Percentiles rank a stretch among this genome's conserved stretches.
Evolutionary conservation across 495 filamentous ascomycete genomes (phyloP).

Genomic region (Trichocladium antarcticum): DNA sequence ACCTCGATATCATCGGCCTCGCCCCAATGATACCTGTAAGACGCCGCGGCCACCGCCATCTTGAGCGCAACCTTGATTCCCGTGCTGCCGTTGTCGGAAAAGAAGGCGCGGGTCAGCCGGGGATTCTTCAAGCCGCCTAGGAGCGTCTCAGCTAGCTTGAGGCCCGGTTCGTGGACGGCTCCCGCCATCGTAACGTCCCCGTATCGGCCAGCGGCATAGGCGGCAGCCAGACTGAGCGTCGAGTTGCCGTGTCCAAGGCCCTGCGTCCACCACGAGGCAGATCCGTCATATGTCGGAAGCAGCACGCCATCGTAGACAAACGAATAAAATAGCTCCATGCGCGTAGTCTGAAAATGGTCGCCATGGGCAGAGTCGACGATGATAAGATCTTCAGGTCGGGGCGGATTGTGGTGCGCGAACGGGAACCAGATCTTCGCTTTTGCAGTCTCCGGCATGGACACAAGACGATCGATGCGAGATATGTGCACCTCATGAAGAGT

Average conservation of each 20-base stretch:
- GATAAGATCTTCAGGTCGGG: slow-evolving; percentile 49
- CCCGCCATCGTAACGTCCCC: slow-evolving; percentile 77
- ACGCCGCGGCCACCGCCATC: slow-evolving; percentile 59
- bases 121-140: slow-evolving; percentile 46
- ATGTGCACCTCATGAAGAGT: slow-evolving; percentile 37
- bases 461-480: slow-evolving; percentile 44
- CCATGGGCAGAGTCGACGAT: slow-evolving; percentile 66
- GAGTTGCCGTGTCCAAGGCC: slow-evolving; percentile 68
- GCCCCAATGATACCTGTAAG: slow-evolving; percentile 52
- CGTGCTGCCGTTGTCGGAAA: slow-evolving; percentile 68
- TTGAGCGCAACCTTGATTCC: slow-evolving; percentile 72
- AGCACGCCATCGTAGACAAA: slow-evolving; percentile 26
- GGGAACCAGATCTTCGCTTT: slow-evolving; percentile 60
- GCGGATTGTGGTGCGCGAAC: slow-evolving; percentile 62
- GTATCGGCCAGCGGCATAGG: slow-evolving; percentile 71
- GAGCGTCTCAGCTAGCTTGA: slow-evolving; percentile 50
- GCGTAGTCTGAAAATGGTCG: slow-evolving; percentile 56
- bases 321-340: neutral
- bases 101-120: slow-evolving; percentile 57
- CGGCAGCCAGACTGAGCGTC: slow-evolving; percentile 52
- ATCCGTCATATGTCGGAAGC: slow-evolving; percentile 59
- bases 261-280: slow-evolving; percentile 81
- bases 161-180: slow-evolving; percentile 58
- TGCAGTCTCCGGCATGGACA: slow-evolving; percentile 48
- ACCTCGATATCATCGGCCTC: slow-evolving; percentile 44